Conservation (phyloP, 1,139 yeast species). For the Suhomyces maxii region DNA sequence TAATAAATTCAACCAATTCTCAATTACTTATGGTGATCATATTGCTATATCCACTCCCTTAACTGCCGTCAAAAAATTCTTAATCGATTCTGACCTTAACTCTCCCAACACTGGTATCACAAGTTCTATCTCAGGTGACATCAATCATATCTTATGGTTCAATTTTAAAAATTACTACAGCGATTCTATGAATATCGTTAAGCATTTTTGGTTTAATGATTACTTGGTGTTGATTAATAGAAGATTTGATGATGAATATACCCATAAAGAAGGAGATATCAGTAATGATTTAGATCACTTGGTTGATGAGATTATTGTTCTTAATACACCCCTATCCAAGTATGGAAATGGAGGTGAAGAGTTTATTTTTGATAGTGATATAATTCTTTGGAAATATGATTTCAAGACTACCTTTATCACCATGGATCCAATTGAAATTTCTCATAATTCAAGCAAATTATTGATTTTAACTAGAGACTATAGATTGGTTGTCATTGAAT, state of each 20-base stretch:
- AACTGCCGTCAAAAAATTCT: constrained; percentile 4
- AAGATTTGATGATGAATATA: constrained; percentile 22
- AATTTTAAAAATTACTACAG: constrained; percentile 36
- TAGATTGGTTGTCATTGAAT: constrained; percentile 34
- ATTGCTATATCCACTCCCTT: constrained; percentile 41
- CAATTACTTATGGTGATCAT: constrained; percentile 18
- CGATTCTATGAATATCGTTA: constrained; percentile 35
- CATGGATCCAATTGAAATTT: constrained; percentile 21
- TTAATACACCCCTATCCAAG: constrained; percentile 34
- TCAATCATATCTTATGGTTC: constrained; percentile 44
- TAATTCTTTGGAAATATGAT: constrained; percentile 42
- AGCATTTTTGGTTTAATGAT: constrained; percentile 39
- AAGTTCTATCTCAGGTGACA: constrained; percentile 21
- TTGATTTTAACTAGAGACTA: constrained; percentile 33
- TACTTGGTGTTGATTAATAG: constrained; percentile 39
- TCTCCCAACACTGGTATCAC: not conserved
- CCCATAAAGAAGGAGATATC: constrained; percentile 9
- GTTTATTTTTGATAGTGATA: constrained; percentile 41
- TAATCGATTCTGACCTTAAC: not conserved
- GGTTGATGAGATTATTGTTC: constrained; percentile 41
- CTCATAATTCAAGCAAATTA: constrained; percentile 20
- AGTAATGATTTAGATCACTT: constrained; percentile 37
- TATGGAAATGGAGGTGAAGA: constrained; percentile 35
- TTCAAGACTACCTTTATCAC: constrained; percentile 31
- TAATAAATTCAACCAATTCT: constrained; percentile 29